Conservation (phyloP, 2,329 filamentous ascomycete genomes). For the Diplodia scrobiculata region DNA sequence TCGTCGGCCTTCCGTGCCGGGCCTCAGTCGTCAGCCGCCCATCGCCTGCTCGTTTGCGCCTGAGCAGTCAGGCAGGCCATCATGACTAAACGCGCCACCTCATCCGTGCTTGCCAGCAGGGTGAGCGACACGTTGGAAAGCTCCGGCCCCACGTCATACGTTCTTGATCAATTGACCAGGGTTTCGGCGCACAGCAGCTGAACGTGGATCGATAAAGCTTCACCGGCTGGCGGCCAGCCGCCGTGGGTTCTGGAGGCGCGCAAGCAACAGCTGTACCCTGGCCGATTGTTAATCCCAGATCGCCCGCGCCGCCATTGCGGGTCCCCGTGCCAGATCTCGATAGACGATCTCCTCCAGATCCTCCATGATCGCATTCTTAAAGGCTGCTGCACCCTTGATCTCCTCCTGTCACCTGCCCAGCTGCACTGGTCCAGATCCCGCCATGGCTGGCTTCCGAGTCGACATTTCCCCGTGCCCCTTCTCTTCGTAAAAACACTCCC, state of each 20-base stretch:
- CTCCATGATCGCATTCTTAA: neutral
- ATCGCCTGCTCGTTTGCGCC: neutral
- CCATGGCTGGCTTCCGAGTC: neutral
- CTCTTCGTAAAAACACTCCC: neutral
- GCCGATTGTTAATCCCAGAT: neutral
- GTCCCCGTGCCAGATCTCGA: constrained; percentile 1
- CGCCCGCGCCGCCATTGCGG: constrained; percentile 12
- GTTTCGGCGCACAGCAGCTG: neutral
- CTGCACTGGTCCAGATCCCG: neutral
- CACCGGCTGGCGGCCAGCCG: neutral
- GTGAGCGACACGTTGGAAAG: neutral
- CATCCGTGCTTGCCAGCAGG: neutral
- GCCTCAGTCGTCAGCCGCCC: neutral
- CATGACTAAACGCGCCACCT: constrained; percentile 1
- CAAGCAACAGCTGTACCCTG: neutral
- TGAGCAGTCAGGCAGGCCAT: neutral
- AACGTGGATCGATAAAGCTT: neutral
- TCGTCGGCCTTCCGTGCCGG: neutral
- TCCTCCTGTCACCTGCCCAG: neutral
- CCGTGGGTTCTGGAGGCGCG: neutral
- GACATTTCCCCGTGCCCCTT: neutral
- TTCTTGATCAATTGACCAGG: neutral
- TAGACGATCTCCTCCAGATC: neutral
- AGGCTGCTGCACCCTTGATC: neutral
- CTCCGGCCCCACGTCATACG: neutral